Evolutionary conservation across 768 basidiomycete species (phyloP), one percentile per base, ranked within the genome.

Genomic region (Lentinula edodes): DNA sequence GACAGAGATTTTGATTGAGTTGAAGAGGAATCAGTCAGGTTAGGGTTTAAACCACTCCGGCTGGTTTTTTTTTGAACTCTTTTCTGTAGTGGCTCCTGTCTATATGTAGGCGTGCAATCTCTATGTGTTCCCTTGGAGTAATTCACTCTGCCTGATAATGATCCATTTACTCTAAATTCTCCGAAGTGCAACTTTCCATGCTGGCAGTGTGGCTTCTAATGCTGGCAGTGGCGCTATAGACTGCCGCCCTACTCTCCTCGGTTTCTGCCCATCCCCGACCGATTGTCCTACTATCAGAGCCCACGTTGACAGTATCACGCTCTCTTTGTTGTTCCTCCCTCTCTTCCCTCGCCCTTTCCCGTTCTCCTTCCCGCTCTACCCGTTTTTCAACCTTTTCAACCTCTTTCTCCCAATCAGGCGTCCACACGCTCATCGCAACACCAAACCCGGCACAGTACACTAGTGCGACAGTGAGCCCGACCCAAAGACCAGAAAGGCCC

Each of bases 401-500:
- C 71, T 93, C 88, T 51, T 71, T 71, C 7, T 83, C 69, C 91
- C 91, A 93, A 70, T 93, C 80, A 4, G 59, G 59, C 39, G 89
- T 83, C 20, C 73, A 68, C 15, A 91, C 39, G 53, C 79, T 83
- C 1, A 86, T 66, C 68, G 75, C 78, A 1, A 83, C 78, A 2
- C 88, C 87, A 15, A 84, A 69, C 7, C 79, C 70, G 0, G 85
- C 74, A 50, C 78, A 76, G 72, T 87, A 86, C 13, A 85, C 72
- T 54, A 93, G 76, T 1, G 89, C 85, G 5, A 83, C 69, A 0
- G 90, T 90, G 42, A 95, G 75, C 13, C 94, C 94, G 43, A 89
- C 78, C 95, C 94, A 97, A 15, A 97, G 80, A 0, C 95, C 95
- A 18, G 78, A 75, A 12, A 97, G 76, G 0, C 78, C 84, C 71